phyloP scores from a whole-genome alignment of 768 basidiomycete genomes.

The Boletus sp. region DNA sequence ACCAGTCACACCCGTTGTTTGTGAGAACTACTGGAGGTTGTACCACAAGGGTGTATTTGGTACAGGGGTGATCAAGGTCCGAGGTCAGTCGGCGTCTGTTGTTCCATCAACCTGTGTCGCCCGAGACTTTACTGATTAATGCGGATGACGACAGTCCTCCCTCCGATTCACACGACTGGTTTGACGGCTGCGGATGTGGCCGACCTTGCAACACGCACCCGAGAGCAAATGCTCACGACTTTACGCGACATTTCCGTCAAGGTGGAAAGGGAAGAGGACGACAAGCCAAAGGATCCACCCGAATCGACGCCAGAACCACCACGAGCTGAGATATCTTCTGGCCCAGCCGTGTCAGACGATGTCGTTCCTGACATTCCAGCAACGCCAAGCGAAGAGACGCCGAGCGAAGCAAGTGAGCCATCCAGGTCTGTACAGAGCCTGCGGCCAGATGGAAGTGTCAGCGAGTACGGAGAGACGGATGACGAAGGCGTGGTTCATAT shows the following conservation, averaged over 20 bases:
- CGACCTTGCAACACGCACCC: constrained; percentile 61
- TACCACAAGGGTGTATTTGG: constrained; percentile 79
- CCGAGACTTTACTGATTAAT: not conserved
- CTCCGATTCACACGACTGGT: constrained; percentile 75
- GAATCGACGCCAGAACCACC: constrained; percentile 24
- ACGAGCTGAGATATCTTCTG: constrained; percentile 2
- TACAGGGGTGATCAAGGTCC: constrained; percentile 71
- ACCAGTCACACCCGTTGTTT: constrained; percentile 88
- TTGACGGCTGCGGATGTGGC: constrained; percentile 68
- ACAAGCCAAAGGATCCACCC: constrained; percentile 10
- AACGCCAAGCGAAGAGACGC: constrained; percentile 24
- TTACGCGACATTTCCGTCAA: constrained; percentile 74
- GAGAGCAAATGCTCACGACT: constrained; percentile 73
- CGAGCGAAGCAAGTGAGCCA: constrained; percentile 26
- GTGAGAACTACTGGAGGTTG: constrained; percentile 89
- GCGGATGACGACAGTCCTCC: constrained; percentile 61
- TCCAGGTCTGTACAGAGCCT: constrained; percentile 33
- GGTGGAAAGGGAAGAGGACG: constrained; percentile 31
- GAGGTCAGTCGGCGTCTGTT: constrained; percentile 43
- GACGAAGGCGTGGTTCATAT: constrained; percentile 83
- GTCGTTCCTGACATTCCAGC: constrained; percentile 30
- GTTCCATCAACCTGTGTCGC: not conserved
- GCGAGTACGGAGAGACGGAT: constrained; percentile 75
- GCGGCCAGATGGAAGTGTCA: constrained; percentile 52
- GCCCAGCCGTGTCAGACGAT: constrained; percentile 20